Conservation (phyloP, 768 basidiomycete species). For the Daedaleopsis nitida region DNA sequence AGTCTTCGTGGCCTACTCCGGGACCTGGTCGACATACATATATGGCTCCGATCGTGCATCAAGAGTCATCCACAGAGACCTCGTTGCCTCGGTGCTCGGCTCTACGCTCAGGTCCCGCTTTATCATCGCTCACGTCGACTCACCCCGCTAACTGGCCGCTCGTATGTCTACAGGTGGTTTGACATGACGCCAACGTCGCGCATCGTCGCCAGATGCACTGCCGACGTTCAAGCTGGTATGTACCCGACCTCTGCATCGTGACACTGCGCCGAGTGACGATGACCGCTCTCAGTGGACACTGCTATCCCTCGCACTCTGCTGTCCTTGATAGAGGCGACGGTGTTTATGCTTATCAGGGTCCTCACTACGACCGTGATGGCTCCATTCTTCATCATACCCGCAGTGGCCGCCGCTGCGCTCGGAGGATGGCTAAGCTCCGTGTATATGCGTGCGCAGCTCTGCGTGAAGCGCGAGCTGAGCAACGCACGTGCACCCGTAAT, state of each 20-base stretch:
- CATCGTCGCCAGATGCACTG: constrained; percentile 66
- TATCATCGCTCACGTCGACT: no score
- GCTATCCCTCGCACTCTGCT: constrained; percentile 31
- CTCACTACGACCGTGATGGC: constrained; percentile 38
- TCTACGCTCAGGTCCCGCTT: constrained; percentile 54
- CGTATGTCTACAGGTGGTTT: constrained; percentile 40
- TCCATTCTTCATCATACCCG: constrained; percentile 42
- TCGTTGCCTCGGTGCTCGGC: constrained; percentile 55
- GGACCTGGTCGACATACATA: constrained; percentile 42
- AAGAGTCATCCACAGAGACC: constrained; percentile 49
- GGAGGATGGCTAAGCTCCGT: constrained; percentile 49
- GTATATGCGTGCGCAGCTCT: constrained; percentile 58
- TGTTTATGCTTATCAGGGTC: constrained; percentile 39
- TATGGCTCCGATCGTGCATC: constrained; percentile 56
- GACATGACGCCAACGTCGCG: constrained; percentile 56
- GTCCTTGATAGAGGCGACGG: constrained; percentile 33
- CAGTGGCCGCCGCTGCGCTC: constrained; percentile 35
- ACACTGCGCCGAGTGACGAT: neutral
- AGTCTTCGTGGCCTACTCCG: constrained; percentile 34
- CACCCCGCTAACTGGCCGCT: constrained; percentile 3
- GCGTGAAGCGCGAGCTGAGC: constrained; percentile 58
- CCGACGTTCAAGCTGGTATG: constrained; percentile 52
- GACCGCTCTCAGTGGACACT: constrained; percentile 35
- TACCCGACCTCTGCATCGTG: neutral
- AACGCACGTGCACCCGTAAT: constrained; percentile 51